Conservation (phyloP, 306 rosid genomes). For the Dryas octopetala region DNA sequence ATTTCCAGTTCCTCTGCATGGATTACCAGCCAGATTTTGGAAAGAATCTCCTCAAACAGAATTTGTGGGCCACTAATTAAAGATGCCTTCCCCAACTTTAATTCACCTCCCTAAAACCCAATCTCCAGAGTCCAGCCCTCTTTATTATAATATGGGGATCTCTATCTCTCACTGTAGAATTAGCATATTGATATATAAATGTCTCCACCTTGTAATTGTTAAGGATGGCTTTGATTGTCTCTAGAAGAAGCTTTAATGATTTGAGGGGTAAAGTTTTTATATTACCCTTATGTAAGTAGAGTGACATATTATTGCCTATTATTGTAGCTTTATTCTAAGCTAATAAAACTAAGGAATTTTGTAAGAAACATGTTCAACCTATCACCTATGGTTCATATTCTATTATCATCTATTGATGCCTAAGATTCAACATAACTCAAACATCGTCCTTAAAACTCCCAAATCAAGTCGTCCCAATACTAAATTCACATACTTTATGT, state of each 20-base stretch:
- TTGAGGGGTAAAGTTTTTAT: background rate
- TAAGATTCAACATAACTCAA: no score
- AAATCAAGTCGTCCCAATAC: no score
- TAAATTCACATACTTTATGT: no score
- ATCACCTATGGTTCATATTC: no score
- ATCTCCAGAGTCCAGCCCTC: background rate
- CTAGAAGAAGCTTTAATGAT: background rate
- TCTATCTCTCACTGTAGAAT: background rate
- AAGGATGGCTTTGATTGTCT: background rate
- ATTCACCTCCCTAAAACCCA: constrained; percentile 18
- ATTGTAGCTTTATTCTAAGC: background rate
- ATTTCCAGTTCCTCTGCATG: constrained; percentile 80
- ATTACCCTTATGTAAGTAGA: background rate
- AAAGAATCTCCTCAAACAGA: constrained; percentile 32
- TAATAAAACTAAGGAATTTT: background rate
- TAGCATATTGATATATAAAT: background rate
- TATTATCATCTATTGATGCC: background rate
- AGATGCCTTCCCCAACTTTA: constrained; percentile 19
- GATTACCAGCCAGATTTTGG: constrained; percentile 82
- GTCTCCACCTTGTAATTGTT: background rate
- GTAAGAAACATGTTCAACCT: background rate
- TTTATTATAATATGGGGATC: constrained; percentile 17
- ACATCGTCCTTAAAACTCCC: no score
- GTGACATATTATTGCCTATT: background rate
- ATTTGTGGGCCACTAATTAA: constrained; percentile 4